Conservation (phyloP, 1,284 basidiomycete genomes). For the Gymnopus androsaceus region DNA sequence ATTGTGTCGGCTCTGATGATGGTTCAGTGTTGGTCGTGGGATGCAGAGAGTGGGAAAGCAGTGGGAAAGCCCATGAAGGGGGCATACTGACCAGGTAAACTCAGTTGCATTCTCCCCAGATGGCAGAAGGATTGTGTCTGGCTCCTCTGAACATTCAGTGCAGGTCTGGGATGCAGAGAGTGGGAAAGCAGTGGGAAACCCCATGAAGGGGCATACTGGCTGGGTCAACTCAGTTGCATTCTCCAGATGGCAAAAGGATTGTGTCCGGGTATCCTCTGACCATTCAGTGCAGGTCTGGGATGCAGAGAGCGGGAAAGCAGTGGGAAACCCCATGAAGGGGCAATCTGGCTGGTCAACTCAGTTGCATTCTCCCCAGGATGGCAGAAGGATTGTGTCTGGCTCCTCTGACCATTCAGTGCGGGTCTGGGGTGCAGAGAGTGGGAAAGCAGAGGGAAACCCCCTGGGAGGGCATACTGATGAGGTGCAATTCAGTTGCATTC, state of each 20-base stretch:
- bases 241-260: constrained; percentile 4
- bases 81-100: no score
- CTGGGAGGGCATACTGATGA: neutral
- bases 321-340: constrained; percentile 4
- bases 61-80: no score
- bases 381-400: constrained; percentile 1
- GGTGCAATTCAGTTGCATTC: neutral
- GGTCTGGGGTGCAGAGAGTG: constrained; percentile 16
- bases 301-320: constrained; percentile 5
- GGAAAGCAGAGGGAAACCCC: neutral
- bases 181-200: no score
- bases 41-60: constrained; percentile 1
- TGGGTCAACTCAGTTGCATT: neutral
- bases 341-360: neutral
- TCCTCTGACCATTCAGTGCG: neutral
- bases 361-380: constrained; percentile 4
- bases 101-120: no score
- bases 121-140: no score
- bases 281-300: constrained; percentile 5
- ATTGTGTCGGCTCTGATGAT: constrained; percentile 2
- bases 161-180: no score
- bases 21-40: neutral
- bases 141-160: no score
- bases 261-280: constrained; percentile 1
- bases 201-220: no score